Evolutionary conservation across 176 grass and related monocot genomes (phyloP), one percentile per base, ranked within the genome.

Genomic region (Thinopyrum elongatum): DNA sequence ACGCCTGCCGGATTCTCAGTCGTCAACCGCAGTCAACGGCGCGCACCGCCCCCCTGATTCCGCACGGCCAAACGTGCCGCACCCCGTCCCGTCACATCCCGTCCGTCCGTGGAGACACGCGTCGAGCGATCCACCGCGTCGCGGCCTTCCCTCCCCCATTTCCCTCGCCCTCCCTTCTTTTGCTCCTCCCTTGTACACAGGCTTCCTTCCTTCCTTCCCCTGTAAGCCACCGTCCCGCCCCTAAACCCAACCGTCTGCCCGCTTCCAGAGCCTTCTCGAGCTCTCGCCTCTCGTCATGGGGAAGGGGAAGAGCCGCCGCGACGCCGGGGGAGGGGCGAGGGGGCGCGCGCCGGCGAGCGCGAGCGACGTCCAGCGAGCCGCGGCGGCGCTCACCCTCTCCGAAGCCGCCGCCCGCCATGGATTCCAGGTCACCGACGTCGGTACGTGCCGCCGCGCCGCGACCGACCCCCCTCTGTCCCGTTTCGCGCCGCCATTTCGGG

Each of bases 381-480:
- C 61, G 8, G 69, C 44, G 78, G 60, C 31, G 5, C 7, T 87
- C 3, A 0, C 7, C 19, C 7, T 87, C 3, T 0, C 7, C 19
- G 86, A 77, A 33, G 14, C 27, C 71, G 79, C 79, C 25, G 22
- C 79, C 61, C 5, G 12, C 44, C 60, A 44, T 35, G 79, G 86
- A 19, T 34, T 87, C 33, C 0, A 42, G 44, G 55, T 46, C 12
- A 42, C 42, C 71, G n/a, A 7, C 70, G 22, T 76, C 33, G 35
- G 79, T 76, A 82, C 70, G 86, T 87, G 58, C 70, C 41, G 49
- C 13, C 1, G 39, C 58, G 63, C 13, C 1, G 39, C 26, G 10
- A 10, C 19, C 23, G 16, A 36, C 31, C 31, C 21, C 70, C 38
- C 13, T 17, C 49, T 1, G 49, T 53, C 49, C 49, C 49, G 49